Conservation (phyloP, 2,329 filamentous ascomycete genomes). For the Colletotrichum viniferum region DNA sequence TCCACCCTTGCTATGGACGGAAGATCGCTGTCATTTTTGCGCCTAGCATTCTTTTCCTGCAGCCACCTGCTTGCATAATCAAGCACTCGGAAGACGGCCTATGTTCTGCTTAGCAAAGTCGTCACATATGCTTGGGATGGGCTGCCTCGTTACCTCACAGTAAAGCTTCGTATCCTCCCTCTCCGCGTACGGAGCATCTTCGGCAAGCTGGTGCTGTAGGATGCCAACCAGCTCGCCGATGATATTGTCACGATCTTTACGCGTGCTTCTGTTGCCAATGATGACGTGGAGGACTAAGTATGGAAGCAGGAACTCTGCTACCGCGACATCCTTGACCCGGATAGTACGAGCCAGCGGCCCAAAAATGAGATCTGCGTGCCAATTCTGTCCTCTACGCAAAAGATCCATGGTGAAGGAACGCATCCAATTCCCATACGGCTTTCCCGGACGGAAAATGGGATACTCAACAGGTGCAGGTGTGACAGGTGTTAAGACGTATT, state of each 20-base stretch:
- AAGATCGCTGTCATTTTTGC: conserved; percentile 43
- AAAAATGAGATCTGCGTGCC: conserved; percentile 79
- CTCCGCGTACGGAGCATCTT: conserved; percentile 60
- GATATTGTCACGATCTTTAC: conserved; percentile 68
- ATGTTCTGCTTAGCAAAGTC: neutral
- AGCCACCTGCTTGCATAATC: conserved; percentile 94
- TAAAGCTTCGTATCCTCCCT: conserved; percentile 81
- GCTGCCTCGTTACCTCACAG: conserved; percentile 72
- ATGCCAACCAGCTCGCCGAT: conserved; percentile 77
- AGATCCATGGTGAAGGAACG: conserved; percentile 81
- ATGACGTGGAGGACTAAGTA: conserved; percentile 86
- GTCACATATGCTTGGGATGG: neutral
- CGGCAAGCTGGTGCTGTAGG: conserved; percentile 63
- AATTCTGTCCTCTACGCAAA: conserved; percentile 75
- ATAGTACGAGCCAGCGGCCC: conserved; percentile 82
- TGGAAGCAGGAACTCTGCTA: conserved; percentile 86
- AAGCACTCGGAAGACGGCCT: conserved; percentile 88
- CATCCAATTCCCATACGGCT: conserved; percentile 82
- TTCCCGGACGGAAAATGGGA: conserved; percentile 74
- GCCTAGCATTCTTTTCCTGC: conserved; percentile 68
- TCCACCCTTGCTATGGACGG: conserved; percentile 54
- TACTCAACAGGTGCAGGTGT: conserved; percentile 65
- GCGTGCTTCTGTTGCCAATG: conserved; percentile 67
- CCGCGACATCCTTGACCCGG: conserved; percentile 82
- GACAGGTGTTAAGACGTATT: conserved; percentile 74